Evolutionary conservation across 108 stramenopile genomes (phyloP).

Genomic region (Fragilaria crotonensis): DNA sequence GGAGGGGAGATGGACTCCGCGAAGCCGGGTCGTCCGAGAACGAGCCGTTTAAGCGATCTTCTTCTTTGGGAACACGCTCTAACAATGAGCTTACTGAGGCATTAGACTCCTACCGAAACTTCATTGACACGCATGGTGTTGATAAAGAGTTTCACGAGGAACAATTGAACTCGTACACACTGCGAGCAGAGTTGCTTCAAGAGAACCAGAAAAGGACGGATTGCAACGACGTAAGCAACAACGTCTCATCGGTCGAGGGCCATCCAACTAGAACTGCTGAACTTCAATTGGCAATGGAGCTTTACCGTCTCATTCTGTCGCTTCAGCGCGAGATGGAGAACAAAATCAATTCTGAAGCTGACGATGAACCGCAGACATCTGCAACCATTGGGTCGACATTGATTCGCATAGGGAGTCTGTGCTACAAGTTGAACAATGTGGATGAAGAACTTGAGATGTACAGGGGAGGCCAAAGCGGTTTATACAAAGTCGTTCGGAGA

Average conservation of each 20-base stretch:
- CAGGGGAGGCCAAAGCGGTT: slow-evolving; percentile 45
- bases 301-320: slow-evolving; percentile 41
- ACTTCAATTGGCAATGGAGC: slow-evolving; percentile 56
- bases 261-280: slow-evolving; percentile 21
- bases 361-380: slow-evolving; percentile 22
- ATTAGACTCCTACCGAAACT: slow-evolving; percentile 41
- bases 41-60: slow-evolving; percentile 38
- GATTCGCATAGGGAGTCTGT: slow-evolving; percentile 68
- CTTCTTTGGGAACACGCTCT: slow-evolving; percentile 15
- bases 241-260: background rate
- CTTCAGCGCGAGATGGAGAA: slow-evolving; percentile 30
- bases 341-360: slow-evolving; percentile 11
- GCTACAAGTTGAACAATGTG: slow-evolving; percentile 68
- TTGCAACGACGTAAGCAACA: background rate
- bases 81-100: slow-evolving; percentile 52
- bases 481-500: slow-evolving; percentile 54
- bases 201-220: slow-evolving; percentile 2
- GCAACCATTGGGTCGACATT: slow-evolving; percentile 52
- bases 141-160: slow-evolving; percentile 45
- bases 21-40: slow-evolving; percentile 12
- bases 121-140: slow-evolving; percentile 36
- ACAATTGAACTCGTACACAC: slow-evolving; percentile 42
- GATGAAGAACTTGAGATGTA: slow-evolving; percentile 63
- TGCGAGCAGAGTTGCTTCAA: slow-evolving; percentile 36
- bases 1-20: slow-evolving; percentile 6